Percentiles rank a stretch among this genome's conserved stretches.
These are phyloP conservation scores for Helianthus tuberosus DNA, from an alignment of 129 eudicot genomes.

Conservation along the genomic window DNA sequence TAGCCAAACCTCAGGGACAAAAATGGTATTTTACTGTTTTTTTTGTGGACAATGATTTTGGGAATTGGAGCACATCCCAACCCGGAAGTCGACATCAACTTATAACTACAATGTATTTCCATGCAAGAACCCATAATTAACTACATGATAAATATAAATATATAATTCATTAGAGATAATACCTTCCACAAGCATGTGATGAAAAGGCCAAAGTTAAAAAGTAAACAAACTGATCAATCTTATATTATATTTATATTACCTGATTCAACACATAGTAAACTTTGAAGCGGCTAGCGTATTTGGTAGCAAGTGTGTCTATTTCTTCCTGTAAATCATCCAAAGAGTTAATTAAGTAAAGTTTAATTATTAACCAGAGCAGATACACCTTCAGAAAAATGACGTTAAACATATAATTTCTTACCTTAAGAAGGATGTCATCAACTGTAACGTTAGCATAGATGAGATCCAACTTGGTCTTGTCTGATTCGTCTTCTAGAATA, in stretches of 20 bases:
- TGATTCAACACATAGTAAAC: conserved; percentile 54
- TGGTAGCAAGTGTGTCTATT: conserved; percentile 41
- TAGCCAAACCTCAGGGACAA: no score
- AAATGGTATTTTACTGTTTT: background rate
- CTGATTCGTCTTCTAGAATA: conserved; percentile 47
- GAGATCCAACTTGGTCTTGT: conserved; percentile 51
- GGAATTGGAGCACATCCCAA: background rate
- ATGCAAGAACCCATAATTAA: background rate
- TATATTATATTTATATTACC: conserved; percentile 27
- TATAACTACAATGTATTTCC: background rate
- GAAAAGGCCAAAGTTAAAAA: background rate
- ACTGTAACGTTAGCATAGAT: conserved; percentile 47
- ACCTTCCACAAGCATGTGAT: background rate
- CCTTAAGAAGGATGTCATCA: conserved; percentile 48
- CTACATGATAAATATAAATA: background rate
- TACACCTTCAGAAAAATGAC: background rate
- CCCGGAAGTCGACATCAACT: background rate
- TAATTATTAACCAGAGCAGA: background rate
- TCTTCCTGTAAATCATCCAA: conserved; percentile 50
- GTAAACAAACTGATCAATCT: background rate
- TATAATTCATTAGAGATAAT: background rate
- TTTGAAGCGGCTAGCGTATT: conserved; percentile 42
- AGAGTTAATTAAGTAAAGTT: background rate
- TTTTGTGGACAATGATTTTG: background rate
- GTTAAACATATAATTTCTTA: conserved; percentile 4